phyloP scores from a whole-genome alignment of 2,329 filamentous ascomycete genomes.

The Pseudonectria foliicola region DNA sequence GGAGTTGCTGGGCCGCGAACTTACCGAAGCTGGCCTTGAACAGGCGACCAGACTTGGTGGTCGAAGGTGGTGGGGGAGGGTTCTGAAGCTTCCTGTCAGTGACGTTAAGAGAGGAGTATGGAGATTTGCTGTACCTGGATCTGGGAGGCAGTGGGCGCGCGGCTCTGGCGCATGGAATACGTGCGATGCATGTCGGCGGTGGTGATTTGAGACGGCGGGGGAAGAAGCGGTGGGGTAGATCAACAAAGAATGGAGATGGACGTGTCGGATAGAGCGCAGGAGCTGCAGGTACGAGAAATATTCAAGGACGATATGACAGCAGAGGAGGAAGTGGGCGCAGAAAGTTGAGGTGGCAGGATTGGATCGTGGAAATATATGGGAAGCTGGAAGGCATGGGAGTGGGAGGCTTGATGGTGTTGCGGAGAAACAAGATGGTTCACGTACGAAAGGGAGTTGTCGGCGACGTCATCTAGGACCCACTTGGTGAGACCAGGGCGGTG shows the following conservation, averaged over 20 bases:
- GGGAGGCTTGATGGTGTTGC: conserved; percentile 17
- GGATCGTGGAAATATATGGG: conserved; percentile 19
- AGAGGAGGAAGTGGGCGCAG: conserved; percentile 9
- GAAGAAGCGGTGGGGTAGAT: conserved; percentile 13
- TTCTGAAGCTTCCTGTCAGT: no score
- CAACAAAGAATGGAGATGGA: conserved; percentile 15
- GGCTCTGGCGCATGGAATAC: conserved; percentile 96
- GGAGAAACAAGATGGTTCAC: conserved; percentile 24
- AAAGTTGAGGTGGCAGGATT: conserved; percentile 14
- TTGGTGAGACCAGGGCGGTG: conserved; percentile 11
- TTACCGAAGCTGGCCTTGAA: conserved; percentile 82
- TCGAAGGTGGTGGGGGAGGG: conserved; percentile 83
- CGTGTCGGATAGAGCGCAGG: conserved; percentile 10
- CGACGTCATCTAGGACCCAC: conserved; percentile 23
- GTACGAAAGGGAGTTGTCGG: conserved; percentile 13
- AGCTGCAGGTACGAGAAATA: conserved; percentile 9
- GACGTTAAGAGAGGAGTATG: no score
- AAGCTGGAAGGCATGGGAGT: conserved; percentile 13
- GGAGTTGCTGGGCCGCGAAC: conserved; percentile 23
- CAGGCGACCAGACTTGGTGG: conserved; percentile 83
- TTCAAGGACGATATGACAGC: conserved; percentile 16
- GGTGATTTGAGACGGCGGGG: conserved; percentile 12
- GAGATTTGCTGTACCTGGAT: conserved; percentile 40
- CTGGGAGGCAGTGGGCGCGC: conserved; percentile 87
- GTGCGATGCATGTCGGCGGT: conserved; percentile 79